phyloP scores from a whole-genome alignment of 257 asterid species.

The Linaria vulgaris region DNA sequence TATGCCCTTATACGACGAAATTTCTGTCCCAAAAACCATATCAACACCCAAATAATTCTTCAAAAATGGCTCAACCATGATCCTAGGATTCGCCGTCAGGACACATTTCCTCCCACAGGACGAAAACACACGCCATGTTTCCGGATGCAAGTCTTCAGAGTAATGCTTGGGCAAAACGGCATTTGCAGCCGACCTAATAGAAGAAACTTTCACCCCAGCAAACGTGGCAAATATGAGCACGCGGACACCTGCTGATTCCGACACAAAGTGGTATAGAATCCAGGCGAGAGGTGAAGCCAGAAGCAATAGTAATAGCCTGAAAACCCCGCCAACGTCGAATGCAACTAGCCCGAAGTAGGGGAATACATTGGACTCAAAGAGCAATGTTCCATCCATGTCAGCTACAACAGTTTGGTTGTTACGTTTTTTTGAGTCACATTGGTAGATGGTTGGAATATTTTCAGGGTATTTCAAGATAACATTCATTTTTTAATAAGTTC shows the following conservation, averaged over 20 bases:
- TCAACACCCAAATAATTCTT: conserved; percentile 66
- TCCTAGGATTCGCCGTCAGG: conserved; percentile 67
- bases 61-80: conserved; percentile 61
- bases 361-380: conserved; percentile 56
- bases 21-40: conserved; percentile 68
- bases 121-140: conserved; percentile 65
- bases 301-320: conserved; percentile 56
- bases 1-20: conserved; percentile 40
- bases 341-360: conserved; percentile 74
- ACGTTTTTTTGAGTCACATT: conserved; percentile 43
- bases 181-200: conserved; percentile 60
- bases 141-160: conserved; percentile 58
- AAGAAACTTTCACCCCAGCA: conserved; percentile 51
- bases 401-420: conserved; percentile 49
- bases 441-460: too few species aligned
- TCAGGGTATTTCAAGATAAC: too few species aligned
- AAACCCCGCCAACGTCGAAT: conserved; percentile 67
- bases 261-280: conserved; percentile 49
- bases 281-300: conserved; percentile 61
- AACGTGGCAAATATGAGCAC: conserved; percentile 60
- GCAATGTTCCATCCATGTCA: conserved; percentile 69
- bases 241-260: conserved; percentile 60
- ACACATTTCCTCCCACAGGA: conserved; percentile 61
- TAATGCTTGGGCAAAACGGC: conserved; percentile 71
- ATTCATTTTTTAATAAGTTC: too few species aligned